Evolutionary conservation across 2,329 filamentous ascomycete genomes (phyloP).

Genomic region (Ceratocystis lukuohia): DNA sequence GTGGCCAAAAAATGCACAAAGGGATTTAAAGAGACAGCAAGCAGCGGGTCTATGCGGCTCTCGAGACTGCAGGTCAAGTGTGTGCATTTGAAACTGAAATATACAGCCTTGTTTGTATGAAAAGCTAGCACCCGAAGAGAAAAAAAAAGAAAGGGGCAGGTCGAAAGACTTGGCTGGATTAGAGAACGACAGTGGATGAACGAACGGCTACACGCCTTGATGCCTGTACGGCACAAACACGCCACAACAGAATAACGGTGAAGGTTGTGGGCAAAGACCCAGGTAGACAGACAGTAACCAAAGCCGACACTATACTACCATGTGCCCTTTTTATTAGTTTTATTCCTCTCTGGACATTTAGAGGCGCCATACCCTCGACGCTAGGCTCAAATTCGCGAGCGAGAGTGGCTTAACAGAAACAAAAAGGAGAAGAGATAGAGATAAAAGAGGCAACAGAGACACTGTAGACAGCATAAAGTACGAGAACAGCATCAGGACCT

Average conservation of each 20-base stretch:
- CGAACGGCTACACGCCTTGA: neutral
- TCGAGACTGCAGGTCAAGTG: neutral
- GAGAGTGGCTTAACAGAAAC: neutral
- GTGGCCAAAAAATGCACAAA: neutral
- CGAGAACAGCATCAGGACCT: neutral
- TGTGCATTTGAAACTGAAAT: neutral
- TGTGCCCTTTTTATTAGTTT: neutral
- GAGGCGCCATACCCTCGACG: neutral
- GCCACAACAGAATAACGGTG: slow-evolving; percentile 1
- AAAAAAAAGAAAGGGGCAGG: neutral
- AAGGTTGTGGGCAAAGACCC: neutral
- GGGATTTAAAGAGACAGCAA: neutral
- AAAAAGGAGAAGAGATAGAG: neutral
- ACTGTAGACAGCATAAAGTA: neutral
- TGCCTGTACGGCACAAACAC: neutral
- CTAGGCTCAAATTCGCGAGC: neutral
- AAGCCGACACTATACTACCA: neutral
- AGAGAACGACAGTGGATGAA: neutral
- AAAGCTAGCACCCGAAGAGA: neutral
- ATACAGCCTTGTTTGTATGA: slow-evolving; percentile 5
- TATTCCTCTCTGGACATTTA: neutral
- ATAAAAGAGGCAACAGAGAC: neutral
- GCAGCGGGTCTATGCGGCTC: neutral
- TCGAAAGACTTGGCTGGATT: neutral
- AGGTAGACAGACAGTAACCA: neutral